Base-by-base conservation (phyloP, 345 rosid species). In the Citrus glauca region DNA sequence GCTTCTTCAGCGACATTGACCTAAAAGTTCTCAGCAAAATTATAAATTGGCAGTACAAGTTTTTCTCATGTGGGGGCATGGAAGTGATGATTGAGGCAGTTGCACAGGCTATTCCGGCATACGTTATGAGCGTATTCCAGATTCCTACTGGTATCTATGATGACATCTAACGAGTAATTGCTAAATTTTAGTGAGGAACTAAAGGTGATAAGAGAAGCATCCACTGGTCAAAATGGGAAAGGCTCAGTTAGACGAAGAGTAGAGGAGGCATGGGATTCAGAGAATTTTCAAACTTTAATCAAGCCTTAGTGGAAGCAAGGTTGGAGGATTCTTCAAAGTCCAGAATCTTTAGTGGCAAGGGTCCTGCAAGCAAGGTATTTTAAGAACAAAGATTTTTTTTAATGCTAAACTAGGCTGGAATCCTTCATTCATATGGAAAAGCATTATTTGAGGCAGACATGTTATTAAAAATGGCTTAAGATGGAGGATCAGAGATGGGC, bases 81-180 rank as follows among this genome's bases (percentile, higher is more conserved):
- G 56, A 50, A 50, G 2, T 50, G 0, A 0, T 50, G 7, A 50
- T 4, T 0, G 17, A 50, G 1, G 22, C 22, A 14, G 2, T 4
- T 14, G 56, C 56, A 0, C 0, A 50, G 2, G 7, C 7, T 1
- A 0, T 16, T 5, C 2, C 7, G 1, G 2, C 22, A 1, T 50
- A 14, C 0, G 22, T 22, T 1, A 50, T 16, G 56, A 50, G 56
- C 0, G 2, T 50, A 3, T 50, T 50, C 0, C 1, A 0, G 56
- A 50, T 16, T 16, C 56, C 22, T 16, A 4, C 2, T 0, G 0
- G 22, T 14, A 16, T 50, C 0, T 50, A 7, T 50, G 56, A 50
- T 4, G 56, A 50, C 2, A 50, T 50, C 17, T 0, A 50, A 0
- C 0, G 22, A 50, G 22, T 7, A 4, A 4, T 16, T 1, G 0